Evolutionary conservation across 140 eudicot genomes (phyloP).

Genomic region (Ambrosia hybrid): DNA sequence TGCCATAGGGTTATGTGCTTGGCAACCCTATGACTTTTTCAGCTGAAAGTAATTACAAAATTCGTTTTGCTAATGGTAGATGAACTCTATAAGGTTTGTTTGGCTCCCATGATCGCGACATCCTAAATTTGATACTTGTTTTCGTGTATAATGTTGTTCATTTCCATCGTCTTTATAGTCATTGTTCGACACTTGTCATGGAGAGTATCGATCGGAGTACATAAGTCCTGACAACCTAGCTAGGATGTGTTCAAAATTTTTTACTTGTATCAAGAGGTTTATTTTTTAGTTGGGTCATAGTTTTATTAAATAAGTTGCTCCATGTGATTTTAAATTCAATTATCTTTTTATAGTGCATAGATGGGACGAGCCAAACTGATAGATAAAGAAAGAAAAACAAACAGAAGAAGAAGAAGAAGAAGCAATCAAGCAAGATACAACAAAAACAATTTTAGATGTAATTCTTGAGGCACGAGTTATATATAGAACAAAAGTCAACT

Average conservation of each 20-base stretch:
- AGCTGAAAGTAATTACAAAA: slow-evolving; percentile 2
- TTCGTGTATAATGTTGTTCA: background rate
- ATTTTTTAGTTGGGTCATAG: background rate
- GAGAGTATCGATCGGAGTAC: slow-evolving; percentile 24
- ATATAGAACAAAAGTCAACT: too few species aligned
- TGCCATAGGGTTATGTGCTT: slow-evolving; percentile 47
- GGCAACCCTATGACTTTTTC: slow-evolving; percentile 40
- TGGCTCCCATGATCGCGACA: background rate
- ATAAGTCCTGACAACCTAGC: slow-evolving; percentile 26
- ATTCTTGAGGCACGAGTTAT: too few species aligned
- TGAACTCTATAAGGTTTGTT: slow-evolving; percentile 40
- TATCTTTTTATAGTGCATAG: slow-evolving; percentile 20
- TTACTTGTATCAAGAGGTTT: slow-evolving; percentile 29
- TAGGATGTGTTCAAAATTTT: slow-evolving; percentile 19
- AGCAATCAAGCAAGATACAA: too few species aligned
- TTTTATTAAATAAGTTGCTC: background rate
- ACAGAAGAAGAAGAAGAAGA: too few species aligned
- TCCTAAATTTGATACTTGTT: too few species aligned
- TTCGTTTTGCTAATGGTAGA: slow-evolving; percentile 44
- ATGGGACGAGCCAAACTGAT: too few species aligned
- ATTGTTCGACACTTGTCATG: slow-evolving; percentile 24
- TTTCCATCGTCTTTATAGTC: slow-evolving; percentile 18
- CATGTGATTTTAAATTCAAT: background rate
- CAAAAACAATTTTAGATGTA: too few species aligned
- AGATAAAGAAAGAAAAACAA: too few species aligned